Percentiles rank a stretch among this genome's conserved stretches.
These are phyloP conservation scores for Dittrichia graveolens DNA, from an alignment of 129 eudicot species.

Conservation along the genomic window DNA sequence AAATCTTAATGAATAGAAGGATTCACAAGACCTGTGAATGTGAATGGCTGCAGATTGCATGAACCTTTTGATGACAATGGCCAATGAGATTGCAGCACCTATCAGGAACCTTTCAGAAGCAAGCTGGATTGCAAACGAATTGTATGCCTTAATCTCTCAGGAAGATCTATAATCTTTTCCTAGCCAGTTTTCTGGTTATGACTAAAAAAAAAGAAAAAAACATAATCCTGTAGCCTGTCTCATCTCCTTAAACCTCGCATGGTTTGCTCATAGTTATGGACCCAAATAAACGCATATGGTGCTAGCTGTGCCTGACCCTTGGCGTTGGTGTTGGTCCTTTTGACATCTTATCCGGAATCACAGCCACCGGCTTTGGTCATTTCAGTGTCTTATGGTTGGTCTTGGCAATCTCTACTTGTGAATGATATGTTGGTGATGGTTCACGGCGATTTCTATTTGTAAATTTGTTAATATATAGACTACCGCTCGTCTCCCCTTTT, in stretches of 20 bases:
- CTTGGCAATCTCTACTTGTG: constrained; percentile 19
- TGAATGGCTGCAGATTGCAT: constrained; percentile 57
- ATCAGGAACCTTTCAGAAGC: constrained; percentile 55
- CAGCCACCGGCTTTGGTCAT: not conserved
- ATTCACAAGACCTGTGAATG: not conserved
- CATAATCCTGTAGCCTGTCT: constrained; percentile 6
- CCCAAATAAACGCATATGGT: constrained; percentile 6
- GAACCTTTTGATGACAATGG: constrained; percentile 45
- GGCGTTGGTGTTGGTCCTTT: not conserved
- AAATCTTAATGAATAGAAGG: not conserved
- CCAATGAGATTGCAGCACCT: constrained; percentile 46
- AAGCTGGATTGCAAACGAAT: constrained; percentile 64
- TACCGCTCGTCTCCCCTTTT: constrained; percentile 8
- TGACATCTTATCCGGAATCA: not conserved
- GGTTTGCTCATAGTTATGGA: not conserved
- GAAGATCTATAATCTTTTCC: constrained; percentile 23
- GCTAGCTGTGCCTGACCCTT: not conserved
- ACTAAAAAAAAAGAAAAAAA: not conserved
- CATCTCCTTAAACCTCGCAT: constrained; percentile 17
- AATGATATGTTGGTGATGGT: not conserved
- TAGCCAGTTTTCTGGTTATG: constrained; percentile 6
- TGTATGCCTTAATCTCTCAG: constrained; percentile 38
- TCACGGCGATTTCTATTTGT: constrained; percentile 24
- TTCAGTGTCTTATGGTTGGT: not conserved
- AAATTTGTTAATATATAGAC: constrained; percentile 35